Percentiles rank a stretch among this genome's conserved stretches.
phyloP scores from a whole-genome alignment of 2,329 filamentous ascomycete genomes.

The Claviceps sorghi region DNA sequence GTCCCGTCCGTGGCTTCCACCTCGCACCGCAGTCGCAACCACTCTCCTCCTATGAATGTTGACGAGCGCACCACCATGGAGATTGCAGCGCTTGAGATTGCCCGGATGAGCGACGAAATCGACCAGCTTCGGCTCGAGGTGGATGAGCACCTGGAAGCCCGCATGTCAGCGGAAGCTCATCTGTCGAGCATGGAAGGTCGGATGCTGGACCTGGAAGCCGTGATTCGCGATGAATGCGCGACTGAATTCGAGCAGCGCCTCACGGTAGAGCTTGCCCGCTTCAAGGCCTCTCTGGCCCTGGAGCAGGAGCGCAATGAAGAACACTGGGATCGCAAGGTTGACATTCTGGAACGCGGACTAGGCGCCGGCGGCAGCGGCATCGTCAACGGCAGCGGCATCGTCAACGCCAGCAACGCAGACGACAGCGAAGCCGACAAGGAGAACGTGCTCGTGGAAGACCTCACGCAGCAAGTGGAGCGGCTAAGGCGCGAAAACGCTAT shows the following conservation, averaged over 20 bases:
- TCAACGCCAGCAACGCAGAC: no score
- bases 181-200: conserved; percentile 55
- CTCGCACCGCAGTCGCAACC: conserved; percentile 24
- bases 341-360: conserved; percentile 39
- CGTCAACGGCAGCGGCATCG: no score
- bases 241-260: conserved; percentile 71
- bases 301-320: conserved; percentile 71
- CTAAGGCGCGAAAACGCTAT: conserved; percentile 50
- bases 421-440: conserved; percentile 46
- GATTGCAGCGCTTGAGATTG: conserved; percentile 65
- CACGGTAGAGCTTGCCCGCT: conserved; percentile 61
- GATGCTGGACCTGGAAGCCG: conserved; percentile 57
- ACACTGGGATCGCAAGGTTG: conserved; percentile 79
- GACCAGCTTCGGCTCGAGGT: conserved; percentile 59
- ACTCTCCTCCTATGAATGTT: conserved; percentile 19
- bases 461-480: conserved; percentile 57
- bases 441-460: conserved; percentile 45
- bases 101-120: conserved; percentile 56
- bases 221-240: conserved; percentile 78
- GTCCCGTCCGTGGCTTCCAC: conserved; percentile 21
- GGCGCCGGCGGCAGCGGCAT: conserved; percentile 27
- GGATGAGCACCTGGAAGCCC: conserved; percentile 53
- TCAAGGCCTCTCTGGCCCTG: conserved; percentile 62
- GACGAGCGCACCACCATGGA: conserved; percentile 62
- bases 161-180: conserved; percentile 58